These are phyloP conservation scores for Clonostachys rosea DNA, from an alignment of 2,329 filamentous ascomycete genomes.

Conservation along the genomic window DNA sequence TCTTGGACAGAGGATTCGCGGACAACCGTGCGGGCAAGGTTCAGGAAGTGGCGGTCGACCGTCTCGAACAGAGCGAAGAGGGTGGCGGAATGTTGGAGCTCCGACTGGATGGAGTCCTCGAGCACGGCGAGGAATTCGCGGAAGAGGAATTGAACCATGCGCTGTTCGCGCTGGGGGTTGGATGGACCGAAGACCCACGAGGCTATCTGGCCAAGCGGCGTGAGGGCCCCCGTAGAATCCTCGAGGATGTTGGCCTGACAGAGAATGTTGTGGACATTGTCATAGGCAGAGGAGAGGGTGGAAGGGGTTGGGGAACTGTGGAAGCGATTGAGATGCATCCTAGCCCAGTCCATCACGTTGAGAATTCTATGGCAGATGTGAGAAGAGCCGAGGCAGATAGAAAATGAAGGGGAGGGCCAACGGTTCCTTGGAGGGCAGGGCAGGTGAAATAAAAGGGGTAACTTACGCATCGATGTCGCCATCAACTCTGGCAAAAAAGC, in stretches of 20 bases:
- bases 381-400: neutral
- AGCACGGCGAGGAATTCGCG: constrained; percentile 82
- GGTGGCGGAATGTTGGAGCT: constrained; percentile 73
- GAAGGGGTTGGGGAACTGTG: constrained; percentile 53
- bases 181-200: constrained; percentile 76
- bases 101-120: constrained; percentile 82
- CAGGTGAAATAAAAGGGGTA: neutral
- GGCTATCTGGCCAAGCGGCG: constrained; percentile 62
- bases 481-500: constrained; percentile 91
- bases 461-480: constrained; percentile 80
- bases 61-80: constrained; percentile 88
- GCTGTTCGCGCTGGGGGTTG: constrained; percentile 72
- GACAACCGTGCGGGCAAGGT: constrained; percentile 78
- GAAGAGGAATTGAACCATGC: constrained; percentile 77
- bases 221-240: constrained; percentile 50
- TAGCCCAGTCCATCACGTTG: constrained; percentile 94
- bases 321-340: constrained; percentile 73
- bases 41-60: constrained; percentile 86
- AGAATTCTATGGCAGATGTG: constrained; percentile 57
- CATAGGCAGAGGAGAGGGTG: constrained; percentile 64
- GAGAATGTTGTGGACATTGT: constrained; percentile 78
- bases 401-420: neutral
- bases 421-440: neutral
- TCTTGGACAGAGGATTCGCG: constrained; percentile 82
- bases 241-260: constrained; percentile 59